A percentile compares a stretch with the other conserved stretches of the same genome.
These are phyloP conservation scores for Xylaria castorea DNA, from an alignment of 495 filamentous ascomycete genomes.

Conservation along the genomic window DNA sequence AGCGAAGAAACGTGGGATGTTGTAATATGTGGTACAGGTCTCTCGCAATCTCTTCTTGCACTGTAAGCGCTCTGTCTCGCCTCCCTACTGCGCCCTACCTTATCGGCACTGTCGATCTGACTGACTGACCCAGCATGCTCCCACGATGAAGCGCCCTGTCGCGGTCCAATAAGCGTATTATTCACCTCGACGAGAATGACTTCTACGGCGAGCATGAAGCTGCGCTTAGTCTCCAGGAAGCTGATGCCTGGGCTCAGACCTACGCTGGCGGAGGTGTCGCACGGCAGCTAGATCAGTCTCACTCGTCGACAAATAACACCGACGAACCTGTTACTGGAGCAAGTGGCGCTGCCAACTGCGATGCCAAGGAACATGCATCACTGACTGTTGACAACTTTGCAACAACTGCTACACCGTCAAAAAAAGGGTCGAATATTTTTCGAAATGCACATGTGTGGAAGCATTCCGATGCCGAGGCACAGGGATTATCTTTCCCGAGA, in stretches of 20 bases:
- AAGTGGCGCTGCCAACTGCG: background rate
- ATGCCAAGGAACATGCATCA: background rate
- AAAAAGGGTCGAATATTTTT: slow-evolving; percentile 27
- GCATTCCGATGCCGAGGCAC: slow-evolving; percentile 34
- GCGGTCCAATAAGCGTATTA: slow-evolving; percentile 86
- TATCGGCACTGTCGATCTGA: slow-evolving; percentile 57
- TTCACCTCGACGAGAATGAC: slow-evolving; percentile 85
- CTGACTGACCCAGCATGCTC: slow-evolving; percentile 70
- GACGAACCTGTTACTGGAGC: background rate
- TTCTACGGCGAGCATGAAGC: slow-evolving; percentile 90
- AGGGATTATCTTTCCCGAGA: slow-evolving; percentile 67
- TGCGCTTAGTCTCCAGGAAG: slow-evolving; percentile 85
- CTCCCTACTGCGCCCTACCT: slow-evolving; percentile 21
- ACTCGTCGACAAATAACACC: background rate
- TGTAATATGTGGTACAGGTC: slow-evolving; percentile 85
- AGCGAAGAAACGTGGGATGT: slow-evolving; percentile 88
- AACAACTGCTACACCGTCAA: background rate
- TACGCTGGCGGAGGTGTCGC: slow-evolving; percentile 22
- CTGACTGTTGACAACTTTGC: background rate
- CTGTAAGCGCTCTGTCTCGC: slow-evolving; percentile 66
- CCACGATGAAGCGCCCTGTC: slow-evolving; percentile 79
- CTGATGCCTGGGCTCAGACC: slow-evolving; percentile 68
- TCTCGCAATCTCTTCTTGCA: slow-evolving; percentile 89
- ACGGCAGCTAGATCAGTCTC: slow-evolving; percentile 1
- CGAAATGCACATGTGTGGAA: slow-evolving; percentile 38